Percentiles rank a stretch among this genome's conserved stretches.
phyloP scores from a whole-genome alignment of 331 rosid genomes.

The Stylosanthes scabra region DNA sequence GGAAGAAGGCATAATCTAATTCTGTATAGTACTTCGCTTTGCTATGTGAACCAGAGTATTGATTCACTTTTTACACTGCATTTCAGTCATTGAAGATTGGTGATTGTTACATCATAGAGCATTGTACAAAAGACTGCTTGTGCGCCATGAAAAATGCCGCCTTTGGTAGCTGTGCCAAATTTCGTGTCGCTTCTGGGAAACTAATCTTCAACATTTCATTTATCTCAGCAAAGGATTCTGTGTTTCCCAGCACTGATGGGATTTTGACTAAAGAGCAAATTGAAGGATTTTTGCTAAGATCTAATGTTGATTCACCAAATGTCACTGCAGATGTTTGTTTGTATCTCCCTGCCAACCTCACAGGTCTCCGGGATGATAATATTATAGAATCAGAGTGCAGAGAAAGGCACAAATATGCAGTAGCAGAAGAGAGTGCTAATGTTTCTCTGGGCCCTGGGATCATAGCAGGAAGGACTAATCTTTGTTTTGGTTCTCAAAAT shows the following conservation, averaged over 20 bases:
- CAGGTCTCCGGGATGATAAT: conserved; percentile 43
- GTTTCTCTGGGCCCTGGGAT: conserved; percentile 35
- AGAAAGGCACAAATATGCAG: conserved; percentile 43
- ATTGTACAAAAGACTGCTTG: conserved; percentile 51
- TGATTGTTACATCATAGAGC: conserved; percentile 66
- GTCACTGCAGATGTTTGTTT: conserved; percentile 70
- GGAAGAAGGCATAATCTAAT: conserved; percentile 1
- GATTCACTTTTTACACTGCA: conserved; percentile 38
- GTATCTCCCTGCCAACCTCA: conserved; percentile 56
- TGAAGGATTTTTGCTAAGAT: conserved; percentile 43
- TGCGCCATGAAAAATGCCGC: conserved; percentile 47
- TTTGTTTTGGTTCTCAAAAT: conserved; percentile 38
- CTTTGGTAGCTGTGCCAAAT: conserved; percentile 40
- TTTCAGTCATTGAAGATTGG: conserved; percentile 88
- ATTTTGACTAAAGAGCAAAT: conserved; percentile 43
- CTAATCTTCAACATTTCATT: conserved; percentile 74
- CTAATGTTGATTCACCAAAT: conserved; percentile 37
- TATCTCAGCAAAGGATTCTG: conserved; percentile 41
- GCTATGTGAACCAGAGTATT: conserved; percentile 26
- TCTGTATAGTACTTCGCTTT: conserved; percentile 20
- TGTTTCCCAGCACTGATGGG: conserved; percentile 38
- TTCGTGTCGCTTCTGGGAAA: conserved; percentile 55
- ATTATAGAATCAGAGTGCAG: conserved; percentile 42
- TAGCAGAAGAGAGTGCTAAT: conserved; percentile 43
- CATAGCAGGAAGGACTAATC: conserved; percentile 15